phyloP scores from a whole-genome alignment of 2,329 filamentous ascomycete genomes.

The Canariomyces notabilis region DNA sequence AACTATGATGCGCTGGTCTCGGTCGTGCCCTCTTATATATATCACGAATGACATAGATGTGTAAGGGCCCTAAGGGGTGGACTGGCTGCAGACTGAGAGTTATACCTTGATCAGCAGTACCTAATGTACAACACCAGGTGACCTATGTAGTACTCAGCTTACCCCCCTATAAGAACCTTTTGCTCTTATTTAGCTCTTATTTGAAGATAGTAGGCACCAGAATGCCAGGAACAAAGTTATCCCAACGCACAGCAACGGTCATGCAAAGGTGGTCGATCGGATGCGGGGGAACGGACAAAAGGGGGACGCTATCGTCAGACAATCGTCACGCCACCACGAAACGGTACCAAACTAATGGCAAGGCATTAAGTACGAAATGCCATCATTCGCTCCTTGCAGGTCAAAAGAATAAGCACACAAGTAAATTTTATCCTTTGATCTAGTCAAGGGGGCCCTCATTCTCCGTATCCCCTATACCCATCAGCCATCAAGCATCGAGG shows the following conservation, averaged over 20 bases:
- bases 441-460: not conserved
- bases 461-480: not conserved
- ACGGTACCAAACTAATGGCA: not conserved
- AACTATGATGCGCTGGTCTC: not conserved
- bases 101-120: too few relatives aligned
- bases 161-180: too few relatives aligned
- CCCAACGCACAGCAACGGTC: too few relatives aligned
- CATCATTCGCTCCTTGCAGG: not conserved
- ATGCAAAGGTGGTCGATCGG: not conserved
- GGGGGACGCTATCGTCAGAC: constrained; percentile 13
- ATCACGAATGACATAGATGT: too few relatives aligned
- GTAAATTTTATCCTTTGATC: not conserved
- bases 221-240: not conserved
- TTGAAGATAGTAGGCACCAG: too few relatives aligned
- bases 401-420: too few relatives aligned
- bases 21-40: too few relatives aligned
- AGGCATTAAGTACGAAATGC: constrained; percentile 1
- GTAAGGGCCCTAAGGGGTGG: too few relatives aligned
- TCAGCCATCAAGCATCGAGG: not conserved
- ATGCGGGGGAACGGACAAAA: constrained; percentile 10
- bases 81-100: too few relatives aligned
- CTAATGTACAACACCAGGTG: too few relatives aligned
- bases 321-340: constrained; percentile 13
- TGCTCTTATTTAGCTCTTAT: too few relatives aligned
- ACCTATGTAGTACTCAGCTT: too few relatives aligned